A percentile compares a stretch with the other conserved stretches of the same genome.
Evolutionary conservation across 768 basidiomycete genomes (phyloP).

Genomic region (Suillus variegatus): DNA sequence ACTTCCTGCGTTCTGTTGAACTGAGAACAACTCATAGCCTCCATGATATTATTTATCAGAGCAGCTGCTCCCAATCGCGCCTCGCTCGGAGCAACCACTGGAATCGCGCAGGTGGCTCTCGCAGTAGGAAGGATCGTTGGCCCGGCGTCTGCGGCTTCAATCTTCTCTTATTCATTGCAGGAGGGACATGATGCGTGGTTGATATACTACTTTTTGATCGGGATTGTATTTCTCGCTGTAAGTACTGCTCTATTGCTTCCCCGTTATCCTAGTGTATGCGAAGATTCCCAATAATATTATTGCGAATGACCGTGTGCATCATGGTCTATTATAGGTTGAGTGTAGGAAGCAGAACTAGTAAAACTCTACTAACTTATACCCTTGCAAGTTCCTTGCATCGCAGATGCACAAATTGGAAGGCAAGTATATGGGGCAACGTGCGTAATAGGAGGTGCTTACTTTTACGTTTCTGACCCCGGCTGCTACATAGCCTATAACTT

Average conservation of each 20-base stretch:
- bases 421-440: too few species aligned
- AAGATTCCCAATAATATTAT: background rate
- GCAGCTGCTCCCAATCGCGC: constrained; percentile 9
- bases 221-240: background rate
- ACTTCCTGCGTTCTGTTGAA: background rate
- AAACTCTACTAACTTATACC: too few species aligned
- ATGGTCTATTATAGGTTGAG: too few species aligned
- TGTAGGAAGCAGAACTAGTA: too few species aligned
- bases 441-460: too few species aligned
- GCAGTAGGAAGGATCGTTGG: background rate
- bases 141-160: background rate
- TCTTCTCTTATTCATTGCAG: background rate
- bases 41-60: background rate
- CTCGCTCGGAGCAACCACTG: background rate
- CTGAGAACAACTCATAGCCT: background rate
- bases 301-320: background rate
- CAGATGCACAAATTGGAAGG: too few species aligned
- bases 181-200: constrained; percentile 1
- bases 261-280: background rate
- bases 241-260: background rate
- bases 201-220: background rate
- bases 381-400: too few species aligned
- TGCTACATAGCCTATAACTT: too few species aligned
- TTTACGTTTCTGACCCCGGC: too few species aligned
- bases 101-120: background rate